These are phyloP conservation scores for Hyphodiscus sp. DNA, from an alignment of 2,329 filamentous ascomycete species.

Conservation along the genomic window DNA sequence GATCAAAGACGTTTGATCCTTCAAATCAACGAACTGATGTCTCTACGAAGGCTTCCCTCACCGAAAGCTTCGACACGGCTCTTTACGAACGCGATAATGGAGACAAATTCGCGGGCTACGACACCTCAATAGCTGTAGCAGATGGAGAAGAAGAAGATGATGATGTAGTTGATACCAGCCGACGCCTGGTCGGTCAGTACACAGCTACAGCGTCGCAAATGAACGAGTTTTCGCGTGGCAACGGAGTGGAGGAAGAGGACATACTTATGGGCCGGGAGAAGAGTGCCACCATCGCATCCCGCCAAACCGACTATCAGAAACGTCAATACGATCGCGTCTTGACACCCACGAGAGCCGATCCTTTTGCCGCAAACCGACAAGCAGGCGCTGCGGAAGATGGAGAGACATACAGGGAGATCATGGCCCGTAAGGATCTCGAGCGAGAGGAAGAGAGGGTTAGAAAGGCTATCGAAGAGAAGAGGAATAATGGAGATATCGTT, in stretches of 20 bases:
- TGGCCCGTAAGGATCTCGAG: slow-evolving; percentile 86
- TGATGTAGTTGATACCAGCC: slow-evolving; percentile 63
- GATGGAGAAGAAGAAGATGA: slow-evolving; percentile 75
- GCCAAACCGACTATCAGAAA: slow-evolving; percentile 97
- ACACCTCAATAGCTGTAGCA: slow-evolving; percentile 76
- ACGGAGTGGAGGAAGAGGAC: slow-evolving; percentile 86
- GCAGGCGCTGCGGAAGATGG: slow-evolving; percentile 63
- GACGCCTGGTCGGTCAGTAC: slow-evolving; percentile 87
- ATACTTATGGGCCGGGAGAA: slow-evolving; percentile 79
- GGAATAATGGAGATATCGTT: slow-evolving; percentile 48
- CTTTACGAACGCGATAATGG: slow-evolving; percentile 74
- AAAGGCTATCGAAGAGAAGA: slow-evolving; percentile 68
- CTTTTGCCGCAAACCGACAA: slow-evolving; percentile 71
- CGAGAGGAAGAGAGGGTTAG: slow-evolving; percentile 86
- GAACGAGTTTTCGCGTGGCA: slow-evolving; percentile 83
- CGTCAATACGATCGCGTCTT: slow-evolving; percentile 83
- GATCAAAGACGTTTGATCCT: slow-evolving; percentile 71
- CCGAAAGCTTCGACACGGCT: slow-evolving; percentile 79
- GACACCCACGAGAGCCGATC: slow-evolving; percentile 79
- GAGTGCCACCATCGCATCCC: slow-evolving; percentile 82
- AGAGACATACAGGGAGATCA: slow-evolving; percentile 80
- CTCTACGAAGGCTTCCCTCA: slow-evolving; percentile 86
- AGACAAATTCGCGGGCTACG: slow-evolving; percentile 85
- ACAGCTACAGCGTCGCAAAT: slow-evolving; percentile 89
- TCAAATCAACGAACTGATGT: slow-evolving; percentile 75